Base-by-base conservation (phyloP, 345 rosid genomes). In the Mangifera indica region DNA sequence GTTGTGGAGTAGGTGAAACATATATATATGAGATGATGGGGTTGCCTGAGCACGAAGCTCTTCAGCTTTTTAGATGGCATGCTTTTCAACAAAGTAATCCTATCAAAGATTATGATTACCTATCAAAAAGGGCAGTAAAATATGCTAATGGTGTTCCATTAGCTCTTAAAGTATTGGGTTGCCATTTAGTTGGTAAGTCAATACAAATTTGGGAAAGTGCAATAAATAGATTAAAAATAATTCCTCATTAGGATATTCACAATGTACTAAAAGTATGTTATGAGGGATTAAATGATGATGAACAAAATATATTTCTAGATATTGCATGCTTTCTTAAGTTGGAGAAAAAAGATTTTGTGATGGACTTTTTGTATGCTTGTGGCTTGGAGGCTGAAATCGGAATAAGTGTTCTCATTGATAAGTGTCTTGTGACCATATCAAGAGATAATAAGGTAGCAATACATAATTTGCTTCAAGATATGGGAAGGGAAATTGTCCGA, bases 261-360 rank as follows among this genome's bases (percentile, higher is more conserved):
- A n/a, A n/a, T n/a, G n/a, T n/a, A n/a, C n/a, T n/a, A n/a, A n/a
- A n/a, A n/a, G n/a, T n/a, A n/a, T n/a, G n/a, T n/a, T n/a, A n/a
- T n/a, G n/a, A n/a, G n/a, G n/a, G n/a, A 10, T n/a, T 79, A 1
- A 53, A 71, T 2, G 64, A 42, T 7, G 9, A 5, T 13, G 72
- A 80, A 70, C 76, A 80, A 71, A 44, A 51, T 7, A 34, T 84
- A 20, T 84, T 84, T 69, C 78, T 82, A 18, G 86, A 84, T 59
- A 80, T 84, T 75, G 85, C 86, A 40, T 77, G 84, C 59, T 82
- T 82, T 74, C 77, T 80, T 65, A 72, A 79, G 54, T 69, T 77
- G 15, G 64, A 71, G 53, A 62, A 55, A 0, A 70, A 32, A 20
- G 74, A 73, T 11, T 34, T 26, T 17, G 79, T 80, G 17, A 67